Percentiles rank a stretch among this genome's conserved stretches.
Evolutionary conservation across 495 filamentous ascomycete species (phyloP).

Genomic region (Acidiella bohemica): DNA sequence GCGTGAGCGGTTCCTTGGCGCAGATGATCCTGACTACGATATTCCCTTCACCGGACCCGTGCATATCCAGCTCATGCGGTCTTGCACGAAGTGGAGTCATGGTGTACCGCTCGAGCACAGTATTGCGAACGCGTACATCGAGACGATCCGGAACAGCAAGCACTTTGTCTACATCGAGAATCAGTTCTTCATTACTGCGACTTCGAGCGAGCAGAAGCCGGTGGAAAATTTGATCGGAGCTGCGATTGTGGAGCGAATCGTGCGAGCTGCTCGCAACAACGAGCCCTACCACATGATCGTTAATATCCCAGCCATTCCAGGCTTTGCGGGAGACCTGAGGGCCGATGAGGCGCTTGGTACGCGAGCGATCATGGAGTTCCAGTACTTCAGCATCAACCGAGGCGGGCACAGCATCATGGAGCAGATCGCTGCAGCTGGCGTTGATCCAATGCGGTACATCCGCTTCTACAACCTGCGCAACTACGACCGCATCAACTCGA

Average conservation of each 20-base stretch:
- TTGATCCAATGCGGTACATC: conserved; percentile 49
- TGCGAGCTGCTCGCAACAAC: conserved; percentile 55
- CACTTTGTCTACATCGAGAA: conserved; percentile 95
- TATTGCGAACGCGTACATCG: conserved; percentile 76
- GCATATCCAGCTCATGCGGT: conserved; percentile 54
- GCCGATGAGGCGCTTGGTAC: conserved; percentile 71
- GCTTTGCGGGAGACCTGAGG: conserved; percentile 77
- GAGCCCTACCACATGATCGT: conserved; percentile 77
- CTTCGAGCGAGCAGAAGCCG: conserved; percentile 57
- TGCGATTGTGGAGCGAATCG: conserved; percentile 76
- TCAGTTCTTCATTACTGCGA: conserved; percentile 96
- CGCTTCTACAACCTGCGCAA: conserved; percentile 90
- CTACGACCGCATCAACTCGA: conserved; percentile 80
- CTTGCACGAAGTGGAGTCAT: conserved; percentile 46
- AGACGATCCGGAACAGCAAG: conserved; percentile 63
- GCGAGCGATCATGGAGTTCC: conserved; percentile 92
- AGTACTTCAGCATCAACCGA: conserved; percentile 81
- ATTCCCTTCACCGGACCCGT: conserved; percentile 34
- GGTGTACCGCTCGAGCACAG: conserved; percentile 47
- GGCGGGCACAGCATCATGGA: conserved; percentile 81
- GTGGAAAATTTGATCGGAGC: conserved; percentile 79
- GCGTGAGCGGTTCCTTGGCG: conserved; percentile 10
- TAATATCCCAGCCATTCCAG: conserved; percentile 77
- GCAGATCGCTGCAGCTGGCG: conserved; percentile 32
- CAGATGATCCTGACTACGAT: conserved; percentile 14